These are phyloP conservation scores for Fragaria ananassa DNA, from an alignment of 306 rosid genomes.

Conservation along the genomic window DNA sequence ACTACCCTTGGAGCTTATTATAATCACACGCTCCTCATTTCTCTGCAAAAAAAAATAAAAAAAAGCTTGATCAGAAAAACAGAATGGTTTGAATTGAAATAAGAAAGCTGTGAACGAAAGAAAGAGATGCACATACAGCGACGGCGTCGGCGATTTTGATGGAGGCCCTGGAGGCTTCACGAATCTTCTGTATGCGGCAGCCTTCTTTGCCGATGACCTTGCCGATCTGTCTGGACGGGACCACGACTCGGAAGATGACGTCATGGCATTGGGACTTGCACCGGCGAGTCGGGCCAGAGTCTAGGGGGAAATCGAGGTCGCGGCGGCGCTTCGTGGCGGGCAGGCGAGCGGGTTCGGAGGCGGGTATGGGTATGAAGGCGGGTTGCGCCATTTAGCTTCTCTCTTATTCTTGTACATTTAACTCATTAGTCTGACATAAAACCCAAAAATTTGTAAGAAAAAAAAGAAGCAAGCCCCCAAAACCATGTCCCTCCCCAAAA, in stretches of 20 bases:
- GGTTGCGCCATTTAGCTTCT: constrained; percentile 12
- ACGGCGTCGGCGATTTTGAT: constrained; percentile 85
- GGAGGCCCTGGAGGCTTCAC: constrained; percentile 69
- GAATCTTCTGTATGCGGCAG: constrained; percentile 79
- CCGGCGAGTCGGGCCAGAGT: constrained; percentile 52
- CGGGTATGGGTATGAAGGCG: constrained; percentile 25
- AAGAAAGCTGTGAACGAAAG: neutral
- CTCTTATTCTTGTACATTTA: no score
- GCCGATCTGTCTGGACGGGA: constrained; percentile 90
- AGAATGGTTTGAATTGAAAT: neutral
- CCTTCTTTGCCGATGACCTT: constrained; percentile 95
- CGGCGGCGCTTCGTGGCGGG: constrained; percentile 66
- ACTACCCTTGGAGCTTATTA: constrained; percentile 73
- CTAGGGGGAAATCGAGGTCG: constrained; percentile 34
- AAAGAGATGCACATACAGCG: constrained; percentile 37
- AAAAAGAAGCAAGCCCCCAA: no score
- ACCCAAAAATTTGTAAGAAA: no score
- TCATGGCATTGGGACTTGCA: constrained; percentile 65
- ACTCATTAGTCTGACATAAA: no score
- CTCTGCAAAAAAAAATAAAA: constrained; percentile 46
- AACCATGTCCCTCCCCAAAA: constrained; percentile 24
- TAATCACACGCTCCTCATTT: constrained; percentile 92
- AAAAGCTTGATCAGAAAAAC: neutral
- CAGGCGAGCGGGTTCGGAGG: no score
- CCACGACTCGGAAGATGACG: constrained; percentile 75